A percentile compares a stretch with the other conserved stretches of the same genome.
These are phyloP conservation scores for Beauveria varroae DNA, from an alignment of 2,329 filamentous ascomycete species.

Conservation along the genomic window DNA sequence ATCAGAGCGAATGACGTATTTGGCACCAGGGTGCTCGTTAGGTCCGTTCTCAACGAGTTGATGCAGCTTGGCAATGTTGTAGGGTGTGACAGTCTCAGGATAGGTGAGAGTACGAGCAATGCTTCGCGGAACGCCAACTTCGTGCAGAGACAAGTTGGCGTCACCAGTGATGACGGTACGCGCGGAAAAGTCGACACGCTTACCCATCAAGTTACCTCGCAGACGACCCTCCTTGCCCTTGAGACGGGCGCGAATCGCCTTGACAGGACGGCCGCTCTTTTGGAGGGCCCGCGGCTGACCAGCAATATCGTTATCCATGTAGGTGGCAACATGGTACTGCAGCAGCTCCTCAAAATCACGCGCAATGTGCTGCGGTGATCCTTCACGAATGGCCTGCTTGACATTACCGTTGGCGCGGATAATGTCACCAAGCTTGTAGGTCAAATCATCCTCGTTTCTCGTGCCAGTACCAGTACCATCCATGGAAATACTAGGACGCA, in stretches of 20 bases:
- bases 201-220: constrained; percentile 98
- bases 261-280: constrained; percentile 93
- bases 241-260: constrained; percentile 90
- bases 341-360: constrained; percentile 85
- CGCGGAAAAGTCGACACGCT: constrained; percentile 97
- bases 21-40: constrained; percentile 89
- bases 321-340: constrained; percentile 97
- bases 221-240: constrained; percentile 99
- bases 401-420: constrained; percentile 97
- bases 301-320: constrained; percentile 99
- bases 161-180: constrained; percentile 99
- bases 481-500: constrained; percentile 94
- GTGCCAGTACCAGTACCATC: constrained; percentile 88
- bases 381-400: constrained; percentile 81
- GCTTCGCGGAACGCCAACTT: constrained; percentile 92
- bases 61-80: constrained; percentile 92
- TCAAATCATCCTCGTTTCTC: constrained; percentile 97
- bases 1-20: constrained; percentile 91
- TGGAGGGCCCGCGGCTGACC: constrained; percentile 90
- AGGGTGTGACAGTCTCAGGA: constrained; percentile 92
- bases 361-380: constrained; percentile 83
- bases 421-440: constrained; percentile 97
- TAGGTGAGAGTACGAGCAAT: constrained; percentile 93
- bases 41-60: constrained; percentile 87
- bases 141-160: constrained; percentile 89